Evolutionary conservation across 495 filamentous ascomycete genomes (phyloP), one percentile per base, ranked within the genome.

Genomic region (Penicillium steckii): DNA sequence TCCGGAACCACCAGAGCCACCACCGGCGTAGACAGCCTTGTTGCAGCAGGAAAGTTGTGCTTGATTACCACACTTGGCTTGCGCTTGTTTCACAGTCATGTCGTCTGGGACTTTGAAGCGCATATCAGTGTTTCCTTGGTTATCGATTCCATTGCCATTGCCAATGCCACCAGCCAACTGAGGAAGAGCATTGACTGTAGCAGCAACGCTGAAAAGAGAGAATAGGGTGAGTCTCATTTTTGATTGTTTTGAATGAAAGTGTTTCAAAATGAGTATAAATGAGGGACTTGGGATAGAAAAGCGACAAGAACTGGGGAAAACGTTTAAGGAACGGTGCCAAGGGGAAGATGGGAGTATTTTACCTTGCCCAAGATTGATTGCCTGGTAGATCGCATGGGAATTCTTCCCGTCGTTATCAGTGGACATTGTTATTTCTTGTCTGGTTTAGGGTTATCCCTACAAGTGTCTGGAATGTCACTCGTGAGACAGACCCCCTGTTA

Each of bases 31-130:
- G 61, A 61, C 56, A 50, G 74, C 71, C 60, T 76, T 64, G 74
- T 78, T 74, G 66, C 70, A 72, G 69, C 75, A 75, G 56, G 70
- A 65, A 33, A 78, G 68, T 60, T 77, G 59, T 55, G 75, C 69
- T 55, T 76, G 62, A 46, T 66, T 59, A 63, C 75, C 75, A 37
- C 75, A 78, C 61, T 73, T 73, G 59, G 72, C 75, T 49, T 71
- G 66, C 47, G 75, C 75, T 70, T 77, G 70, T 65, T 72, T 64
- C 61, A 77, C 70, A 44, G 71, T 77, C 24, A 76, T 57, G 52
- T 75, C 59, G 47, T 69, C 65, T 41, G 66, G 65, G 10, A 70
- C 67, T 35, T 64, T 62, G 65, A 69, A 71, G 46, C 56, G 43
- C 37, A 65, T 52, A n/a, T 69, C 38, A 55, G 44, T 53, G 61